Base-by-base conservation (phyloP, 148 eudicot genomes). In the Camellia lanceoleosa region DNA sequence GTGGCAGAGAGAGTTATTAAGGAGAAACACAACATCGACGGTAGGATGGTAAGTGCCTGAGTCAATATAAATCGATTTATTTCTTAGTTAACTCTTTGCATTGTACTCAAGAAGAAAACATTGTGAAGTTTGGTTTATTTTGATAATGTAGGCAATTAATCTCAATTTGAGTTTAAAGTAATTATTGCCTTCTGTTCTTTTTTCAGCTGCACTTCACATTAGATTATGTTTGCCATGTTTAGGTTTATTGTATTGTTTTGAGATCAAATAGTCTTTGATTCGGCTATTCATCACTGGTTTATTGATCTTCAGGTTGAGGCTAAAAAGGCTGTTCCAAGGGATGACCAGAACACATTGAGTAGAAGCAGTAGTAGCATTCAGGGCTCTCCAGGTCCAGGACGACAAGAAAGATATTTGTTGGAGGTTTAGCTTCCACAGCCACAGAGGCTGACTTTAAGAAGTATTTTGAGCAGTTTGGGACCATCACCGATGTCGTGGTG, bases 1-100 rank as follows among this genome's bases (percentile, higher is more conserved):
- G 93, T 90, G 79, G 95, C 93, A 3, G 97, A 93, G 62, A 84
- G 87, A 79, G 97, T 93, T 81, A 82, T 89, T 71, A 86, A 83
- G 84, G 93, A 91, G 87, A 93, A 93, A 74, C 97, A 93, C 82
- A 90, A 75, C 80, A 88, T 93, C 74, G 97, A 93, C 87, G 97
- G 97, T 71, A 88, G 97, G 79, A 87, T 89, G 89, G 97, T 93
- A 90, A 87, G 77, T 78, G 13, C 56, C 4, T n/a, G 3, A 49
- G 63, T 44, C 11, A 10, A 30, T 6, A 43, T 44, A 55, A 65
- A 4, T 65, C 46, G 19, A 46, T 66, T 73, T 44, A 10, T 64
- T 55, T 20, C 61, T 16, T 46, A 46, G 60, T 7, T 67, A 41
- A 74, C 68, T 67, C 68, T 67, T 19, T 44, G 13, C 19, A 18